Base-by-base conservation (phyloP, 2,329 filamentous ascomycete genomes). In the Arthrobotrys musiformis region DNA sequence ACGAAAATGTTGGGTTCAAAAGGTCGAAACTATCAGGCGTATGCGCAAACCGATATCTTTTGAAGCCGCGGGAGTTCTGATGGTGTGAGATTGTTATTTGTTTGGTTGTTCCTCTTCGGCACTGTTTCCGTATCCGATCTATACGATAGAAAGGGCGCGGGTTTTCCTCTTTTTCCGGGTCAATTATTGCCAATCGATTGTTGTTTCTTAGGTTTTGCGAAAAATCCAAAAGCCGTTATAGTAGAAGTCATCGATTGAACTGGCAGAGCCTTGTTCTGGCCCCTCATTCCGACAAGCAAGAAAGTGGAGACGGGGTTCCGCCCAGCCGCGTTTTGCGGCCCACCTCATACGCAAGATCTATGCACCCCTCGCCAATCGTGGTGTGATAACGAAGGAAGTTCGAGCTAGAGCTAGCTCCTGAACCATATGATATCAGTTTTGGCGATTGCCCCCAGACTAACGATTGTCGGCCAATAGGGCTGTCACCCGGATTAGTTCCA, bases 331-430 rank as follows among this genome's bases (percentile, higher is more conserved):
- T 35, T 66, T 54, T n/a, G 46, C 46, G 22, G 33, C 44, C 46
- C 30, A 66, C 24, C 8, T 19, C 22, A 28, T 33, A 50, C 48
- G 19, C 33, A 22, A 54, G 61, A 35, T 50, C 26, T 22, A 42
- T 56, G 44, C 44, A 75, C 58, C 48, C 70, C 44, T 75, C 70
- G 56, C 62, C 62, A 68, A 69, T 69, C 28, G 63, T 19, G 28
- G 50, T 63, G 52, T 58, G 61, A 68, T 67, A 42, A 9, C 19
- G 33, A 33, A 13, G 2, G 17, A n/a, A 28, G 24, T 26, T 11
- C 11, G 17, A 52, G 26, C 22, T 52, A 42, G 17, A 52, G 26
- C 22, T 52, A 42, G 40, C n/a, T 42, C 9, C 48, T 5, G 7
- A 28, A 1, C 48, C 24, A 13, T 17, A 11, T 48, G 46, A 24